A percentile compares a stretch with the other conserved stretches of the same genome.
Conservation (phyloP, 2,329 filamentous ascomycete genomes). For the Fusarium sublunatum region DNA sequence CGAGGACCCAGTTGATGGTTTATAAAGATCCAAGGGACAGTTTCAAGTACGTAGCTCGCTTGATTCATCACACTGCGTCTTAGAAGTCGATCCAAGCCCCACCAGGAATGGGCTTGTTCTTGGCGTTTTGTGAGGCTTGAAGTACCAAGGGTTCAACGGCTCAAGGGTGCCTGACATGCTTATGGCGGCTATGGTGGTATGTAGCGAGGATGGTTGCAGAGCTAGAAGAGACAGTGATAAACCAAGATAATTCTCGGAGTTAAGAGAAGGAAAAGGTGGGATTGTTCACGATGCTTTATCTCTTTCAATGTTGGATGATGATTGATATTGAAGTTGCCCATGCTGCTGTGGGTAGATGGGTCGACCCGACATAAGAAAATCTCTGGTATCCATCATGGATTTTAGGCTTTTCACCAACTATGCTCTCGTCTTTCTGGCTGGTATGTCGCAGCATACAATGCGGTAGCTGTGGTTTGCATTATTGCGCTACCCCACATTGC, state of each 20-base stretch:
- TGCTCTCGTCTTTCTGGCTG: conserved; percentile 1
- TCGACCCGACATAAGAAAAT: conserved; percentile 27
- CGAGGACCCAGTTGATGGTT: conserved; percentile 14
- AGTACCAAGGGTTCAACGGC: conserved; percentile 25
- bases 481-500: neutral
- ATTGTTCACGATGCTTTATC: neutral
- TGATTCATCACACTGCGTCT: conserved; percentile 36
- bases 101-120: conserved; percentile 30
- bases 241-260: neutral
- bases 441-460: conserved; percentile 2
- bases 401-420: conserved; percentile 5
- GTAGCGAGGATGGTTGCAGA: conserved; percentile 5
- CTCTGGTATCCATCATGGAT: conserved; percentile 8
- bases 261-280: neutral
- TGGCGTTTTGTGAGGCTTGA: conserved; percentile 22
- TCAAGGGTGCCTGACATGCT: conserved; percentile 29
- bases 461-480: conserved; percentile 3
- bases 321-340: conserved; percentile 8
- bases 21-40: conserved; percentile 24
- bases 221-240: conserved; percentile 2
- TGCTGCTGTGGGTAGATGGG: conserved; percentile 21
- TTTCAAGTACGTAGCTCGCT: conserved; percentile 35
- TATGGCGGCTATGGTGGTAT: conserved; percentile 17
- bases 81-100: conserved; percentile 39
- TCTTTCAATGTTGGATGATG: neutral